phyloP scores from a whole-genome alignment of 2,329 filamentous ascomycete species.

The Fonsecaea multimorphosa region DNA sequence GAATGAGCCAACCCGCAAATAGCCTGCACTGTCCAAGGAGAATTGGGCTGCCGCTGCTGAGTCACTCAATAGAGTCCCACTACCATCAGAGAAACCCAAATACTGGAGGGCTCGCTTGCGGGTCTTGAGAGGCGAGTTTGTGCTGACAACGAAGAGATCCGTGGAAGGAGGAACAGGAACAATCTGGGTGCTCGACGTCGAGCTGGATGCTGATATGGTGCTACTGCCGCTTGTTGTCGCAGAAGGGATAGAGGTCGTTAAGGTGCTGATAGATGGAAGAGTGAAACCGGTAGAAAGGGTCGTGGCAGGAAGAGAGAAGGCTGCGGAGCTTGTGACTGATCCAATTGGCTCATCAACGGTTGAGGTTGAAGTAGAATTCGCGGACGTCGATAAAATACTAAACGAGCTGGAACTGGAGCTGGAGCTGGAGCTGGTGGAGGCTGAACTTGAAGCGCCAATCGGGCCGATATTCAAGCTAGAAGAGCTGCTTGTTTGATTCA shows the following conservation, averaged over 20 bases:
- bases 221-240: neutral
- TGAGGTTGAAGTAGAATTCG: neutral
- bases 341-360: neutral
- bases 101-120: constrained; percentile 34
- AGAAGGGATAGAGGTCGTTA: neutral
- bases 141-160: constrained; percentile 14
- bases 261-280: neutral
- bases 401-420: neutral
- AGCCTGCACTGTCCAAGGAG: constrained; percentile 25
- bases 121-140: constrained; percentile 18
- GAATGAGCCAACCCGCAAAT: constrained; percentile 17
- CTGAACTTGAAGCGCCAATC: neutral
- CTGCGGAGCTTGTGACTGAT: neutral
- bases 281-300: constrained; percentile 2
- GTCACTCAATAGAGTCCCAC: constrained; percentile 20
- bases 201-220: constrained; percentile 2
- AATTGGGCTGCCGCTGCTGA: constrained; percentile 28
- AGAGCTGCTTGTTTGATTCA: neutral
- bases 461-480: neutral
- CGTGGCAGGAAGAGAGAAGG: neutral
- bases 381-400: neutral
- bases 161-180: constrained; percentile 3
- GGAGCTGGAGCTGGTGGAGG: neutral
- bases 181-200: neutral
- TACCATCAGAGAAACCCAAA: constrained; percentile 27